Conservation (phyloP, 441 rosid species). For the Aleurites moluccanus region DNA sequence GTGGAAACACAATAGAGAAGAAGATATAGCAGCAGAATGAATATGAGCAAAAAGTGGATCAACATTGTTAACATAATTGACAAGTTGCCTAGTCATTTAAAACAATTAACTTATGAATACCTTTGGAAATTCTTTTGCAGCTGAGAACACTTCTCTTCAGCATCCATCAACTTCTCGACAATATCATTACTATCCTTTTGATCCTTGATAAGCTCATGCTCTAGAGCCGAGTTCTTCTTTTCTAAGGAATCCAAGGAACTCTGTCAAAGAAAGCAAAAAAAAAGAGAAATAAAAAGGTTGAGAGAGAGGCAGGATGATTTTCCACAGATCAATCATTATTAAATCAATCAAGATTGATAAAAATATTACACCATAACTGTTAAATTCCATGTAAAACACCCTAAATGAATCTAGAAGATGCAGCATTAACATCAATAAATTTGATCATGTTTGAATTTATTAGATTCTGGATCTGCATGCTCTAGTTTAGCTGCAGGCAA, state of each 20-base stretch:
- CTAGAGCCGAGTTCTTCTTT: conserved; percentile 71
- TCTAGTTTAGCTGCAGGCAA: background rate
- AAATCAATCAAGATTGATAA: background rate
- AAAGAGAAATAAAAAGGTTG: background rate
- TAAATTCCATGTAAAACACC: background rate
- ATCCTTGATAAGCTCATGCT: conserved; percentile 66
- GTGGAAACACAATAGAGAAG: background rate
- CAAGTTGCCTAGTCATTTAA: background rate
- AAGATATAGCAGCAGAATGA: background rate
- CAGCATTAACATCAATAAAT: background rate
- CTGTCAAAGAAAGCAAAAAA: conserved; percentile 38
- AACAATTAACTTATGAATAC: conserved; percentile 32
- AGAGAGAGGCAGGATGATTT: background rate
- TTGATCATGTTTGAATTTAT: background rate
- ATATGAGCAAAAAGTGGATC: background rate
- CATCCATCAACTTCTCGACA: conserved; percentile 55
- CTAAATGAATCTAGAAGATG: background rate
- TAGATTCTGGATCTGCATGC: background rate
- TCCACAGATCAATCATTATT: background rate
- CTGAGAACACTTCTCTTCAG: conserved; percentile 68
- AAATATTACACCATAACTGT: background rate
- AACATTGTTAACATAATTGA: conserved; percentile 9
- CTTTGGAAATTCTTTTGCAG: conserved; percentile 73
- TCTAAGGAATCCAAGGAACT: conserved; percentile 63
- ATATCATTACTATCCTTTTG: conserved; percentile 52